Evolutionary conservation across 108 stramenopile genomes (phyloP).

Genomic region (Cyclotella cryptica): DNA sequence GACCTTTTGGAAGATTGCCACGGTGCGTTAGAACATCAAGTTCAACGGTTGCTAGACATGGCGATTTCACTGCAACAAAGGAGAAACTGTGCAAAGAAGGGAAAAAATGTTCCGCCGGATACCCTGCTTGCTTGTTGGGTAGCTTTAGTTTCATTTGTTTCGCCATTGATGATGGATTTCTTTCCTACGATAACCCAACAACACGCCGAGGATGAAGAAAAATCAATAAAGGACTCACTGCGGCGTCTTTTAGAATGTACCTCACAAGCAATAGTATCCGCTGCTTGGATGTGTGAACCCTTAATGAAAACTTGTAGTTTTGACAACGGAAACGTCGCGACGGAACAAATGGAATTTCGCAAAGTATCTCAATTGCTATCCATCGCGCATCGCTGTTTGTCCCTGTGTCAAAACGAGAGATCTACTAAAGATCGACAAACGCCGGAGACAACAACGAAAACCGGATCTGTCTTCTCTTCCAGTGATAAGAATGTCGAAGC

Average conservation of each 20-base stretch:
- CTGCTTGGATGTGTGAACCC: slow-evolving; percentile 51
- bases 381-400: slow-evolving; percentile 23
- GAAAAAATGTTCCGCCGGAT: slow-evolving; percentile 2
- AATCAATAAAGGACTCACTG: neutral
- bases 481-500: slow-evolving; percentile 18
- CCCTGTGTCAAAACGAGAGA: slow-evolving; percentile 21
- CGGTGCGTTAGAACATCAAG: slow-evolving; percentile 15
- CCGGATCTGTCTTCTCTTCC: slow-evolving; percentile 2
- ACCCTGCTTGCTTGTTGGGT: slow-evolving; percentile 17
- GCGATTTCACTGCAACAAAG: slow-evolving; percentile 19
- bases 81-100: neutral
- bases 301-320: neutral
- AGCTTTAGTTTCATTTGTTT: slow-evolving; percentile 35
- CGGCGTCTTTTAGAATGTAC: slow-evolving; percentile 32
- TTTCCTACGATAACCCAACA: neutral
- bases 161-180: slow-evolving; percentile 27
- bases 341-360: neutral
- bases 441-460: slow-evolving; percentile 12
- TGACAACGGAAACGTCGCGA: neutral
- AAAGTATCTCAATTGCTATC: slow-evolving; percentile 24
- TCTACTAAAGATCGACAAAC: slow-evolving; percentile 1
- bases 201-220: neutral
- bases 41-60: slow-evolving; percentile 30
- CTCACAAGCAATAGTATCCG: slow-evolving; percentile 26
- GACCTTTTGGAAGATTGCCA: slow-evolving; percentile 44